phyloP scores from a whole-genome alignment of 1,284 basidiomycete genomes.

The Ustilago curta region DNA sequence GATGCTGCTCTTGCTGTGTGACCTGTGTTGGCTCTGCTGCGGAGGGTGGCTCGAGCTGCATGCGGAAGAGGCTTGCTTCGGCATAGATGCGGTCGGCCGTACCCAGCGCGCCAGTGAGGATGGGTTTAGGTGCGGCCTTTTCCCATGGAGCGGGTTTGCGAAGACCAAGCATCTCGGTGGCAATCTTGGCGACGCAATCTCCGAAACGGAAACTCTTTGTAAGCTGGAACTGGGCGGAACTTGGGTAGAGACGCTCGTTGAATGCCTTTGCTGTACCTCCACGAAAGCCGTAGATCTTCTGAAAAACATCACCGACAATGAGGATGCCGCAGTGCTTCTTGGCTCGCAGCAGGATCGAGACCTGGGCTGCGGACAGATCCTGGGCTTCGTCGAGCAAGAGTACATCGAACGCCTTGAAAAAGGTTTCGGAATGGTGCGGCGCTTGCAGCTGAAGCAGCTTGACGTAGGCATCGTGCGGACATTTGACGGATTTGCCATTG shows the following conservation, averaged over 20 bases:
- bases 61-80: constrained; percentile 34
- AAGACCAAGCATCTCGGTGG: constrained; percentile 53
- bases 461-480: constrained; percentile 65
- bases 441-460: constrained; percentile 61
- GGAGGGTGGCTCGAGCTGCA: constrained; percentile 7
- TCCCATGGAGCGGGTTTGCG: constrained; percentile 58
- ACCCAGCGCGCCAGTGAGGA: constrained; percentile 44
- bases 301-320: constrained; percentile 63
- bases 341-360: constrained; percentile 55
- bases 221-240: constrained; percentile 53
- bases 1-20: constrained; percentile 14
- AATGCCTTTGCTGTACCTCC: constrained; percentile 62
- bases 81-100: constrained; percentile 43
- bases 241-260: constrained; percentile 57
- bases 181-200: constrained; percentile 52
- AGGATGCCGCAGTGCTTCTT: constrained; percentile 59
- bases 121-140: constrained; percentile 26
- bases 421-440: constrained; percentile 40
- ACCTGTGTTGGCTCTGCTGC: neutral
- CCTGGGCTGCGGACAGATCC: constrained; percentile 63
- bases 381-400: constrained; percentile 64
- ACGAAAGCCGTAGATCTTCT: constrained; percentile 67
- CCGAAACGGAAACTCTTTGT: constrained; percentile 66
- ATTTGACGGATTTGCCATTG: constrained; percentile 45
- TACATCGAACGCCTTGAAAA: constrained; percentile 56